Base-by-base conservation (phyloP, 1,139 yeast species). In the Barnettozyma hawaiiensis region DNA sequence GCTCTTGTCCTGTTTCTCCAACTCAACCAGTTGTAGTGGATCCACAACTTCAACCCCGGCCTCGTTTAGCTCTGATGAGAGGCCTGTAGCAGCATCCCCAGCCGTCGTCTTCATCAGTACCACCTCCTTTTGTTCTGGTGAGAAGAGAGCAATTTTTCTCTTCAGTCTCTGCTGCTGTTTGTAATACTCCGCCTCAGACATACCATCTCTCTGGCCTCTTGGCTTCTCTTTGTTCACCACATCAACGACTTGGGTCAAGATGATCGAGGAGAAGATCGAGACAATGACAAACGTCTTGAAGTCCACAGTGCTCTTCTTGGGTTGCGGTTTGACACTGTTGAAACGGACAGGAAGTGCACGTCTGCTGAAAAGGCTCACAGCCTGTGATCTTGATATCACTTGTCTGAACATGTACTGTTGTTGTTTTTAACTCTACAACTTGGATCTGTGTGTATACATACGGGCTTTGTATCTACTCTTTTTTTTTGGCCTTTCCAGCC, bases 181-280 rank as follows among this genome's bases (percentile, higher is more conserved):
- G 38, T 35, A 47, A 37, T 56, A 54, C 29, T 56, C 60, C 1
- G 50, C 35, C 40, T 55, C 60, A 8, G 50, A 45, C 49, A 55
- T 47, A 6, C 53, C 49, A 31, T 50, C 46, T 7, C 49, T 48
- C 20, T 34, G 35, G 5, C 44, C 43, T 7, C 49, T 40, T 8
- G 76, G 77, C 44, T 64, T 62, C 50, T 70, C 73, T 49, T 74
- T 73, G 46, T 78, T 80, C n/a, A 81, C 69, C 23, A 65, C 64
- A 24, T 66, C 64, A 3, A 78, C 76, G 2, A 76, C 79, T 49
- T 70, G 67, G 41, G 68, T 75, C 48, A 84, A 71, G 0, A 74
- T 67, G 14, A 69, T 76, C 7, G 79, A 68, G 2, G 84, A 75
- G 12, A 74, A 57, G n/a, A 73, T 52, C 32, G 75, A 73, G 54